phyloP scores from a whole-genome alignment of 805 yeast species.

The Yarrowia sp. region DNA sequence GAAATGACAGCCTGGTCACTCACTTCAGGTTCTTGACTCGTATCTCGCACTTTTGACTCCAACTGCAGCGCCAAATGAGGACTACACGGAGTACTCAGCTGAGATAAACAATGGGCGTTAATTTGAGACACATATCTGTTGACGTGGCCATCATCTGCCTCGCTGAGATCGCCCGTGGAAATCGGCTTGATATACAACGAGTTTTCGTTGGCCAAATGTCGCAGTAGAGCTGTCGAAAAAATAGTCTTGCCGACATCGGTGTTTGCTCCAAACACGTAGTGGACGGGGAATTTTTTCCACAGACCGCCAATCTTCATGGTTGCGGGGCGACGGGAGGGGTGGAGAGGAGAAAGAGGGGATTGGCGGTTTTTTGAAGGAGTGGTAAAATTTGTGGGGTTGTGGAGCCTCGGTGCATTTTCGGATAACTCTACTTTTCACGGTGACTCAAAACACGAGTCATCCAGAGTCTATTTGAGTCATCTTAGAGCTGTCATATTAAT shows the following conservation, averaged over 20 bases:
- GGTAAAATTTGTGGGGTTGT: conserved; percentile 3
- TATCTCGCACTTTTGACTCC: conserved; percentile 7
- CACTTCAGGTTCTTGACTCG: background rate
- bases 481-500: background rate
- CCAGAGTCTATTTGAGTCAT: background rate
- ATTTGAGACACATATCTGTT: conserved; percentile 12
- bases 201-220: conserved; percentile 10
- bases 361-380: background rate
- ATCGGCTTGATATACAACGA: conserved; percentile 32
- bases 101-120: conserved; percentile 27
- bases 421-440: background rate
- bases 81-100: conserved; percentile 29
- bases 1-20: conserved; percentile 5
- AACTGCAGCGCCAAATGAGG: conserved; percentile 30
- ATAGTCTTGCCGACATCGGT: conserved; percentile 34
- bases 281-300: conserved; percentile 23
- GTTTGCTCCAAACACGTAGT: conserved; percentile 32
- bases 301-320: conserved; percentile 15
- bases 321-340: background rate
- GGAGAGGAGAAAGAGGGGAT: background rate
- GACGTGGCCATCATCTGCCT: conserved; percentile 30
- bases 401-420: background rate
- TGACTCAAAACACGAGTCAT: background rate
- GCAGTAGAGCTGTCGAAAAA: conserved; percentile 29
- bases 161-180: conserved; percentile 31